Evolutionary conservation across 331 rosid species (phyloP), one percentile per base, ranked within the genome.

Genomic region (Quercus phellos): DNA sequence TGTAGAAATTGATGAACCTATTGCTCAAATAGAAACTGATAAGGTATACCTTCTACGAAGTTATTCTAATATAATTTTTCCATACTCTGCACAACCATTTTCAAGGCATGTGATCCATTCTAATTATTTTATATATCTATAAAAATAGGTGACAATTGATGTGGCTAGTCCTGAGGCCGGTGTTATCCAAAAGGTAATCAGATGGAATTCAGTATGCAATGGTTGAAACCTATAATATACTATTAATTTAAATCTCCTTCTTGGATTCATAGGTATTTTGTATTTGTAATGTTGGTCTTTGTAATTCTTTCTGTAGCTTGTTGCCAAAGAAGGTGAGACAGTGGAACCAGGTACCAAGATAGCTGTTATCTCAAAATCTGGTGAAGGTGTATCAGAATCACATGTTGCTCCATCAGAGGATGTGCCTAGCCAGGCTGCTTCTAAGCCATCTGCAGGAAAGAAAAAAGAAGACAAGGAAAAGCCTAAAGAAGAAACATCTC

Each of bases 21-120:
- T 90, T 53, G 89, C 91, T 59, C 91, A 87, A 70, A 90, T 90
- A 73, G 91, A 90, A 82, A 90, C 90, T 3, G 91, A 87, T 46
- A 87, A 90, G 94, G 90, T 89, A 8, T 38, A 77, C 21, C 24
- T 46, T 46, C 21, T 54, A 6, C 10, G 4, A 38, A 59, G 19
- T 26, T 58, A 32, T 32, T 9, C 71, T 51, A 10, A 58, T 13
- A 55, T 46, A 70, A 12, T 17, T 50, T 16, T 29, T 8, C 22
- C 16, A 29, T 46, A 64, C 34, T 58, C 32, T 22, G 18, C 46
- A 38, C 46, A 27, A 22, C 43, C 50, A 10, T 58, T 50, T 22
- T 35, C 55, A 19, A 35, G 64, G 12, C 5, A 51, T 29, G 56
- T 70, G 53, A 72, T 54, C 32, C 50, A 32, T 50, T 43, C 72